Percentiles rank a stretch among this genome's conserved stretches.
phyloP scores from a whole-genome alignment of 73 alveolate genomes.

The Tetrahymena malaccensis region DNA sequence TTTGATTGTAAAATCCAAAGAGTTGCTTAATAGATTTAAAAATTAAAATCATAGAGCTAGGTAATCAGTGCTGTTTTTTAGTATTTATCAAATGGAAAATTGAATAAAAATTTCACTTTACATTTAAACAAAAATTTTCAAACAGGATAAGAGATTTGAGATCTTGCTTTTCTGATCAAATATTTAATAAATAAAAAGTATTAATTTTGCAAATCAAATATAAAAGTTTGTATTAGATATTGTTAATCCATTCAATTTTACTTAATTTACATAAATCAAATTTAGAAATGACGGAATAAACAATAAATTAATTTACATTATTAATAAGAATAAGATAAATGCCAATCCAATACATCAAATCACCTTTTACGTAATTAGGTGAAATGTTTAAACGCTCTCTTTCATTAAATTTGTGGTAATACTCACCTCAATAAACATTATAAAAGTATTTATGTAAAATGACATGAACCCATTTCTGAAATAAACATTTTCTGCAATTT shows the following conservation, averaged over 20 bases:
- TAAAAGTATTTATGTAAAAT: neutral
- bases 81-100: neutral
- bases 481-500: too few relatives aligned
- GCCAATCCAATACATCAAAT: neutral
- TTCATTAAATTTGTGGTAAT: neutral
- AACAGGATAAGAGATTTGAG: neutral
- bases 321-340: neutral
- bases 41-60: too few relatives aligned
- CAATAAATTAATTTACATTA: too few relatives aligned
- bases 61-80: too few relatives aligned
- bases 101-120: too few relatives aligned
- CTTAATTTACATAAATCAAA: neutral
- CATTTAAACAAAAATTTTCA: neutral
- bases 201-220: neutral
- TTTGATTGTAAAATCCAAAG: too few relatives aligned
- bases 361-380: neutral
- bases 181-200: too few relatives aligned
- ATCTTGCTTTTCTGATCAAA: too few relatives aligned
- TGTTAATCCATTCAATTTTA: neutral
- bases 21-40: neutral
- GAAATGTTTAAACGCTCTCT: neutral
- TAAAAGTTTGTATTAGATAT: neutral
- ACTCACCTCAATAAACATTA: too few relatives aligned
- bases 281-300: neutral
- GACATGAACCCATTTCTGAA: too few relatives aligned